A percentile compares a stretch with the other conserved stretches of the same genome.
phyloP scores from a whole-genome alignment of 78 protist species.

The Dictyostelium firmibasis region DNA sequence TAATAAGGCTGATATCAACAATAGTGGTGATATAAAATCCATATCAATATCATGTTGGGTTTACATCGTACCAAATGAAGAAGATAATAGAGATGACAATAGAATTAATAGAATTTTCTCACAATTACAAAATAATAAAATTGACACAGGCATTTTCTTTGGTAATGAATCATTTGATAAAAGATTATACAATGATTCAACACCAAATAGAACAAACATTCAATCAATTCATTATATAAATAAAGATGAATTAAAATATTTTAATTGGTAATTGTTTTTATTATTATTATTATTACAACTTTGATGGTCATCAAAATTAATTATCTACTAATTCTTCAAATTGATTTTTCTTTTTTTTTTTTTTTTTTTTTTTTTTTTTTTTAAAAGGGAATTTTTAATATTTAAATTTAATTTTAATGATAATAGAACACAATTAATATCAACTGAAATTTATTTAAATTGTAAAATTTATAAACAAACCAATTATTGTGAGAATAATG shows the following conservation, averaged over 20 bases:
- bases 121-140: neutral
- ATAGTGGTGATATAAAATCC: neutral
- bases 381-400: constrained; percentile 7
- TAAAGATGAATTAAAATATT: constrained; percentile 11
- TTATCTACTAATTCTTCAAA: no score
- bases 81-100: neutral
- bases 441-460: constrained; percentile 1
- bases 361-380: neutral
- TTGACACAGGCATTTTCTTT: neutral
- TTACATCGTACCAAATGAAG: neutral
- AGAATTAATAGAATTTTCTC: neutral
- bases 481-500: neutral
- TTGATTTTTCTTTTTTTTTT: no score
- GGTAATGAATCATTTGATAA: neutral
- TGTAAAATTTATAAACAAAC: neutral
- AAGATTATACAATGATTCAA: neutral
- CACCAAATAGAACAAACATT: neutral
- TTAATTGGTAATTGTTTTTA: neutral
- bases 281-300: no score
- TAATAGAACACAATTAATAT: neutral
- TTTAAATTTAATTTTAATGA: constrained; percentile 1
- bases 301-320: no score
- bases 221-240: neutral
- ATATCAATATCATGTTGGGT: neutral
- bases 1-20: no score